Conservation (phyloP, 768 basidiomycete genomes). For the Crepidotus variabilis region DNA sequence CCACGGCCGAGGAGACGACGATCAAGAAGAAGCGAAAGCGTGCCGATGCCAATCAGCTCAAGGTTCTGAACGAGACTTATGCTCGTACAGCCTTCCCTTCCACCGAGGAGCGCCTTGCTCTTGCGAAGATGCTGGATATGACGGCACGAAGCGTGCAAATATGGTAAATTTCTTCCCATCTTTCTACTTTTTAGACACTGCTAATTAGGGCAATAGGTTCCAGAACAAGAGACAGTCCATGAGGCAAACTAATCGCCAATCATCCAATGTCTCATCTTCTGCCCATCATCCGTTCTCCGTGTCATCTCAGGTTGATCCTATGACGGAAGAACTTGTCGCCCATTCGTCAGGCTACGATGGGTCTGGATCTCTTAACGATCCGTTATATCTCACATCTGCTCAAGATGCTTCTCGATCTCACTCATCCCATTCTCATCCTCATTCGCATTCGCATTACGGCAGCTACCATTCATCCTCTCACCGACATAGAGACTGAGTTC, state of each 20-base stretch:
- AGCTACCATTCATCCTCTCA: slow-evolving; percentile 26
- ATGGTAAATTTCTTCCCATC: slow-evolving; percentile 46
- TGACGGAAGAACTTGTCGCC: slow-evolving; percentile 35
- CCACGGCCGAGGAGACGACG: slow-evolving; percentile 55
- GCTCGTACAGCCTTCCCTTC: slow-evolving; percentile 82
- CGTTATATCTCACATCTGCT: slow-evolving; percentile 34
- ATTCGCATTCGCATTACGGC: slow-evolving; percentile 21
- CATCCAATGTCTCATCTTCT: slow-evolving; percentile 38
- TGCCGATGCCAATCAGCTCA: slow-evolving; percentile 75
- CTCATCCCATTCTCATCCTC: slow-evolving; percentile 28
- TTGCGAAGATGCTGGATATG: slow-evolving; percentile 80
- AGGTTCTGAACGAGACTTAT: slow-evolving; percentile 78
- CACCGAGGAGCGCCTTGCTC: slow-evolving; percentile 76
- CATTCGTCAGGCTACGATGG: slow-evolving; percentile 26
- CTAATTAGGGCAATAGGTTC: slow-evolving; percentile 50
- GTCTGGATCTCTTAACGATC: slow-evolving; percentile 15
- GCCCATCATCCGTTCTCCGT: slow-evolving; percentile 50
- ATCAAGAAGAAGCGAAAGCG: slow-evolving; percentile 89
- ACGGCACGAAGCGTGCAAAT: slow-evolving; percentile 83
- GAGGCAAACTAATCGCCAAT: slow-evolving; percentile 72
- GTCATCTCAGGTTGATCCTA: slow-evolving; percentile 30
- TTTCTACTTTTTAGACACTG: slow-evolving; percentile 15
- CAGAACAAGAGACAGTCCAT: slow-evolving; percentile 85
- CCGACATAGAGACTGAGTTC: slow-evolving; percentile 47
- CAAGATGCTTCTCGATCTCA: slow-evolving; percentile 35